Evolutionary conservation across 768 basidiomycete species (phyloP), one percentile per base, ranked within the genome.

Genomic region (Podaxis sp.): DNA sequence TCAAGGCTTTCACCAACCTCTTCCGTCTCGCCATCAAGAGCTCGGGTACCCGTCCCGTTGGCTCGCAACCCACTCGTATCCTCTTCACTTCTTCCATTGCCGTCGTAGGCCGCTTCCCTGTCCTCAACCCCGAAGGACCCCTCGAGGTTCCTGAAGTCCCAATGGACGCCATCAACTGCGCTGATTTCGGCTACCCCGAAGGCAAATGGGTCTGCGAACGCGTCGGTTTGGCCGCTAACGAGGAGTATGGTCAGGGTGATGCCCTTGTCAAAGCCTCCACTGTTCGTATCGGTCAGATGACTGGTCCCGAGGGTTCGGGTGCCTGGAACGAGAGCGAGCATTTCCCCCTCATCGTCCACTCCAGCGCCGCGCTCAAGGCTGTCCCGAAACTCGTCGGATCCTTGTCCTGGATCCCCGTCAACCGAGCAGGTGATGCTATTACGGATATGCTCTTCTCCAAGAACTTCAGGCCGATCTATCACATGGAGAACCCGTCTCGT

Each of bases 21-120:
- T 1, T 69, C 68, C 53, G 66, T 65, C 0, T 64, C 65, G n/a
- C 67, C 59, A 36, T 74, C 13, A 57, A 72, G 36, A 78, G 74
- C 4, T 74, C 76, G 58, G 73, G 80, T 12, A 73, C 69, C 20
- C 70, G 4, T 72, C 75, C 24, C 71, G 72, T 0, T 73, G 74
- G 60, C 65, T 1, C 76, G 74, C 78, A 65, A 71, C 54, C 66
- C 63, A 41, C 5, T 2, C 41, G 28, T 66, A 69, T 76, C 44
- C 63, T 77, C 15, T 82, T 77, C 65, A 76, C 77, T 1, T 77
- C 74, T 0, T 68, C 80, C 4, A 74, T 76, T 52, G 72, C 76
- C 12, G 75, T 75, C 12, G 76, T 69, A 8, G 76, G 73, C 24
- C 70, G 70, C 13, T 76, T 71, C 64, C 72, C 73, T 1, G 51